phyloP scores from a whole-genome alignment of 345 rosid genomes.

The Pistacia vera region DNA sequence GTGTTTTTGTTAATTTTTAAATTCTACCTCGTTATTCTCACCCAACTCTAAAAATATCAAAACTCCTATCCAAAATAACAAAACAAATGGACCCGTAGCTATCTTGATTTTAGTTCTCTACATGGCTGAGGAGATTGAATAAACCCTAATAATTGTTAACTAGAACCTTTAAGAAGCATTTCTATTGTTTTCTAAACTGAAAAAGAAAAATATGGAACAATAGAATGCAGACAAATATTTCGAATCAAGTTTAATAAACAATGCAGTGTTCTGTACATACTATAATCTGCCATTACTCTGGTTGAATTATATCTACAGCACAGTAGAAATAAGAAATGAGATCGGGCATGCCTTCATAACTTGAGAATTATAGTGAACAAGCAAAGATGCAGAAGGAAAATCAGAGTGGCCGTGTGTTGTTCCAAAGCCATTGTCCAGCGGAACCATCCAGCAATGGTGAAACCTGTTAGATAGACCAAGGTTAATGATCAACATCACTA shows the following conservation, averaged over 20 bases:
- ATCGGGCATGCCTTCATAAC: neutral
- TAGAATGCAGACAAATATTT: too few species aligned
- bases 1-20: too few species aligned
- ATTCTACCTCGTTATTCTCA: too few species aligned
- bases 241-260: neutral
- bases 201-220: too few species aligned
- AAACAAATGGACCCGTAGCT: too few species aligned
- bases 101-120: too few species aligned
- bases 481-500: conserved; percentile 3
- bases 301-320: neutral
- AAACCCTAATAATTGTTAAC: too few species aligned
- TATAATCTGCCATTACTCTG: neutral
- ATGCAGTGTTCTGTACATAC: conserved; percentile 1
- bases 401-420: conserved; percentile 74
- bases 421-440: conserved; percentile 82
- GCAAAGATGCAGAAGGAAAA: neutral
- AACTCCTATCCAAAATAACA: too few species aligned
- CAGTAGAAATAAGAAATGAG: neutral
- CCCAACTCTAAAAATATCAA: too few species aligned
- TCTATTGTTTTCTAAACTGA: too few species aligned
- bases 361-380: neutral
- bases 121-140: too few species aligned
- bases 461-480: conserved; percentile 47
- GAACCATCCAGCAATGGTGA: conserved; percentile 80
- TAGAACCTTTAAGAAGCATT: too few species aligned